Evolutionary conservation across 2,329 filamentous ascomycete species (phyloP).

Genomic region (Macroventuria anomochaeta): DNA sequence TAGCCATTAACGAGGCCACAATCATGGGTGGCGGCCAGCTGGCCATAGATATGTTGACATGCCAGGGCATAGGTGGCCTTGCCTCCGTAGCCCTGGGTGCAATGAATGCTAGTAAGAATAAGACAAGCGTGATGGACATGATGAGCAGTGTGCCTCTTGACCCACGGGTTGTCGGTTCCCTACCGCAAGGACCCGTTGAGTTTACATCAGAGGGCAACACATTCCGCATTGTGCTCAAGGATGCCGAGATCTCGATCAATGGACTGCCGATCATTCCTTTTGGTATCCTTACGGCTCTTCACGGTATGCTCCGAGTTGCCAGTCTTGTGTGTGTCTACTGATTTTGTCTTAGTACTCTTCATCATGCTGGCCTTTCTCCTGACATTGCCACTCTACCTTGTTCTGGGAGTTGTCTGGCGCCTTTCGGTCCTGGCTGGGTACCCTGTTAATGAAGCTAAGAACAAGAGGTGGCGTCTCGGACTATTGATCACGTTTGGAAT

Average conservation of each 20-base stretch:
- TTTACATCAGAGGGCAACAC: conserved; percentile 35
- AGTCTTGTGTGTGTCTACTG: neutral
- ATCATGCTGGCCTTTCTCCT: conserved; percentile 32
- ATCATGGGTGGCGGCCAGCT: conserved; percentile 28
- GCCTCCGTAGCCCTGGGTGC: conserved; percentile 28
- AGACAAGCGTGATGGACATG: conserved; percentile 8
- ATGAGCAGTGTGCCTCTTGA: conserved; percentile 23
- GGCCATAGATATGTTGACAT: conserved; percentile 29
- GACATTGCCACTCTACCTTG: conserved; percentile 36
- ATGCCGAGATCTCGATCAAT: conserved; percentile 31
- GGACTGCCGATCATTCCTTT: conserved; percentile 26
- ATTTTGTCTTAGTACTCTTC: conserved; percentile 25
- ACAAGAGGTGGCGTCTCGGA: conserved; percentile 35
- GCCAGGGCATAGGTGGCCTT: conserved; percentile 37
- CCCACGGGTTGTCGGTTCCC: conserved; percentile 19
- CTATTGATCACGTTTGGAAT: conserved; percentile 29
- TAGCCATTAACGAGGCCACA: conserved; percentile 31
- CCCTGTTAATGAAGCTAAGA: conserved; percentile 32
- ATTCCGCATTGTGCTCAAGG: conserved; percentile 29
- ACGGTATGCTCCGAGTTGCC: conserved; percentile 22
- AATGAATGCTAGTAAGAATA: conserved; percentile 22
- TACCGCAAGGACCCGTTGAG: conserved; percentile 33
- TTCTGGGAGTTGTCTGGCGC: conserved; percentile 33
- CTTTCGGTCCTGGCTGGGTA: conserved; percentile 33
- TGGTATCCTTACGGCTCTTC: conserved; percentile 29